Conservation (phyloP, 2,329 filamentous ascomycete genomes). For the Microdochium nivale region DNA sequence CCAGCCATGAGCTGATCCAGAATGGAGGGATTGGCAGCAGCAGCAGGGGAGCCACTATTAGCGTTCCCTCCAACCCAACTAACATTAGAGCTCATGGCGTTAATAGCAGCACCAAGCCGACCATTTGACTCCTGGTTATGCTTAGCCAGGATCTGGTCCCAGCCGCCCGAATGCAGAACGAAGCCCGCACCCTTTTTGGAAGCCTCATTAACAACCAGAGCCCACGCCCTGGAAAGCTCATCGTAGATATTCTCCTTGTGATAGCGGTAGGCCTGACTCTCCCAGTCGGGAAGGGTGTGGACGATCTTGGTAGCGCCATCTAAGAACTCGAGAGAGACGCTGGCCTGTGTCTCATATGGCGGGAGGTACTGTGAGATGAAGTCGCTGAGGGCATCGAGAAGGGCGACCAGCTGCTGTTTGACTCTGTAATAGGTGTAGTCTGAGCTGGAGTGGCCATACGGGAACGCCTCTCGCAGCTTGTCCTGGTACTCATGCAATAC, state of each 20-base stretch:
- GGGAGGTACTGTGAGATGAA: slow-evolving; percentile 95
- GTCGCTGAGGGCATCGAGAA: slow-evolving; percentile 85
- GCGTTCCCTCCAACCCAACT: slow-evolving; percentile 62
- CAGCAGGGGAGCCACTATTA: slow-evolving; percentile 10
- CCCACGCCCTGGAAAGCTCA: slow-evolving; percentile 90
- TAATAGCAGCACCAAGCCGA: slow-evolving; percentile 70
- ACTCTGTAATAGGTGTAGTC: slow-evolving; percentile 96
- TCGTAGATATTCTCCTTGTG: slow-evolving; percentile 96
- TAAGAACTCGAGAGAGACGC: slow-evolving; percentile 75
- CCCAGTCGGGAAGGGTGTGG: slow-evolving; percentile 85
- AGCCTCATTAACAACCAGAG: slow-evolving; percentile 81
- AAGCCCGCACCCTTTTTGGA: slow-evolving; percentile 88
- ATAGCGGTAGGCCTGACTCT: slow-evolving; percentile 77
- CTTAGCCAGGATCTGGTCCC: slow-evolving; percentile 80
- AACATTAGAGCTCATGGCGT: slow-evolving; percentile 64
- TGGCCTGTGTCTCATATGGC: slow-evolving; percentile 78
- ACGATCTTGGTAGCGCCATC: slow-evolving; percentile 86
- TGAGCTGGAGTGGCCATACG: slow-evolving; percentile 74
- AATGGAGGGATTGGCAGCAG: slow-evolving; percentile 44
- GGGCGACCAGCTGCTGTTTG: slow-evolving; percentile 66
- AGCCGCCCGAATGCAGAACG: slow-evolving; percentile 78
- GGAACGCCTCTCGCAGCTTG: slow-evolving; percentile 69
- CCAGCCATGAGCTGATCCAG: slow-evolving; percentile 54
- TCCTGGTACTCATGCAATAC: slow-evolving; percentile 78
- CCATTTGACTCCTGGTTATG: slow-evolving; percentile 85